A percentile compares a stretch with the other conserved stretches of the same genome.
Conservation (phyloP, 106 monocot species). For the Dendrobium chrysotoxum region DNA sequence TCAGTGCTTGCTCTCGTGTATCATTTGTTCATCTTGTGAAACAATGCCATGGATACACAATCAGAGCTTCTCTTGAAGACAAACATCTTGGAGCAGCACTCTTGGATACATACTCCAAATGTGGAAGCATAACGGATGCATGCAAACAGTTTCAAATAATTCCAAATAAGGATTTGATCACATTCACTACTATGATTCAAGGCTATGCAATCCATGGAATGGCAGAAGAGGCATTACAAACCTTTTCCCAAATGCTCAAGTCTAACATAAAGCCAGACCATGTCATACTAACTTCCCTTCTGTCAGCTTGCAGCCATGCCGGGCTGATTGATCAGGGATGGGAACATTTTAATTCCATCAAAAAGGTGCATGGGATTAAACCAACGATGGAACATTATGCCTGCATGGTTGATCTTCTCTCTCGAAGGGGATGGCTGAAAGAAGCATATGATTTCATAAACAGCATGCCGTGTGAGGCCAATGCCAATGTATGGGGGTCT, state of each 20-base stretch:
- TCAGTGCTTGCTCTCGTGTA: constrained; percentile 34
- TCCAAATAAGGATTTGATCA: constrained; percentile 37
- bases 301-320: constrained; percentile 74
- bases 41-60: constrained; percentile 51
- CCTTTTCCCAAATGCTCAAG: constrained; percentile 44
- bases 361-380: constrained; percentile 21
- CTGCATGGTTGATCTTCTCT: constrained; percentile 58
- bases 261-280: constrained; percentile 54
- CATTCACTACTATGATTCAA: constrained; percentile 47
- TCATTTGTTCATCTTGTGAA: constrained; percentile 35
- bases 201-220: constrained; percentile 57
- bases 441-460: constrained; percentile 49
- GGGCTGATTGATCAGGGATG: constrained; percentile 50
- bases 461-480: constrained; percentile 45
- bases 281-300: constrained; percentile 37
- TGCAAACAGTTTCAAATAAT: constrained; percentile 27
- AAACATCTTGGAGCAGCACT: constrained; percentile 45
- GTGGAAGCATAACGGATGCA: constrained; percentile 44
- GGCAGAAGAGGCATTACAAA: constrained; percentile 35
- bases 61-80: constrained; percentile 29
- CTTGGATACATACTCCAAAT: constrained; percentile 63
- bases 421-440: constrained; percentile 40
- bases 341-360: constrained; percentile 42
- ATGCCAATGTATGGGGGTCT: constrained; percentile 52
- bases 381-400: constrained; percentile 70